These are phyloP conservation scores for Saraca asoca DNA, from an alignment of 331 rosid genomes.

Conservation along the genomic window DNA sequence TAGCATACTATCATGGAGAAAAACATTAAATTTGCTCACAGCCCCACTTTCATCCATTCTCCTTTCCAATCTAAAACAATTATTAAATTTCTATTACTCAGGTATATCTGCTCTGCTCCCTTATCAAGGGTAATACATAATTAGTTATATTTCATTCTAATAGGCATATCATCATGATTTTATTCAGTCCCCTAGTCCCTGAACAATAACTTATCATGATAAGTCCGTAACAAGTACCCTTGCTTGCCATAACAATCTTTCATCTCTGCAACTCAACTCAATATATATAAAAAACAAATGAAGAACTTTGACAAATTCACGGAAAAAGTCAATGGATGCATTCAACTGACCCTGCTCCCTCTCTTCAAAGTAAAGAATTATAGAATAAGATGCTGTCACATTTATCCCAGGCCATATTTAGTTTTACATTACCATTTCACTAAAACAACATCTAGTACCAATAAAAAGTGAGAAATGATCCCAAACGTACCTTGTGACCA, in stretches of 20 bases:
- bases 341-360: too few relatives aligned
- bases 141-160: too few relatives aligned
- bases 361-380: too few relatives aligned
- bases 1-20: too few relatives aligned
- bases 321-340: neutral
- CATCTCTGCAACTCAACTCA: too few relatives aligned
- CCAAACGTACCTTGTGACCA: slow-evolving; percentile 84
- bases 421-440: slow-evolving; percentile 23
- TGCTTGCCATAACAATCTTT: neutral
- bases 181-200: slow-evolving; percentile 10
- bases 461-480: slow-evolving; percentile 25
- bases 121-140: neutral
- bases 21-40: neutral
- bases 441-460: slow-evolving; percentile 5
- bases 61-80: neutral
- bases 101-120: slow-evolving; percentile 5
- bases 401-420: slow-evolving; percentile 3
- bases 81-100: neutral
- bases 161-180: neutral
- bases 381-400: neutral
- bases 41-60: neutral
- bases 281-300: neutral
- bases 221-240: neutral
- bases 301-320: slow-evolving; percentile 19
- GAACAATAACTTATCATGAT: slow-evolving; percentile 2